Evolutionary conservation across 148 eudicot genomes (phyloP), one percentile per base, ranked within the genome.

Genomic region (Rheum nobile): DNA sequence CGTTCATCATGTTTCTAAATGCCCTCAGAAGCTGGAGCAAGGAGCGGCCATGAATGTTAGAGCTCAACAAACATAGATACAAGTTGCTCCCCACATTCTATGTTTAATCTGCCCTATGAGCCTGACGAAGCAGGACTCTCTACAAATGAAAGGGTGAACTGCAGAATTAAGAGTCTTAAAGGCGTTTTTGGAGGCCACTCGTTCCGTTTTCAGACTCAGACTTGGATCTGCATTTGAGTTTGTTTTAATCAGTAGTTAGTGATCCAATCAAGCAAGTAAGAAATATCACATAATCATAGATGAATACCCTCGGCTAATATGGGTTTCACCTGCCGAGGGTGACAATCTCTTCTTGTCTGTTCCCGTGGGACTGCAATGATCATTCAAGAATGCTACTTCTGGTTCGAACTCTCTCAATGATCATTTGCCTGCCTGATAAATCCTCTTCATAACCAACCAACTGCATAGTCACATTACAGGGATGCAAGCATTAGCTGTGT

Each of bases 381-480:
- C 19, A 61, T 61, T 61, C 70, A 65, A 34, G 70, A 65, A 82
- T 68, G 87, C 89, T 85, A 73, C 89, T 88, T 77, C 89, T 72
- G 12, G 92, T 88, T 72, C 95, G 79, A 72, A 91, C 91, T 84
- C 95, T 85, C 77, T 93, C 97, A 44, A 94, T 84, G 47, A 94
- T 88, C 97, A 86, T 87, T 79, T 94, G 97, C 82, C 97, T 86
- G 71, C 96, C 93, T 21, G 96, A 84, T 69, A 94, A 78, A 84
- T 94, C 96, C 79, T 89, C 97, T 83, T 90, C 98, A 76, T 94
- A 94, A 75, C 97, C 86, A 75, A 91, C 98, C 77, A 91, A 80
- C 97, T 93, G 89, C 72, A 77, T 22, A 75, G 71, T 29, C 77
- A 72, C 59, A 72, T 4, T 65, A 72, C 35, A 71, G 14, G 46